Conservation (phyloP, 2,329 filamentous ascomycete species). For the Alternaria novae-zelandiae region DNA sequence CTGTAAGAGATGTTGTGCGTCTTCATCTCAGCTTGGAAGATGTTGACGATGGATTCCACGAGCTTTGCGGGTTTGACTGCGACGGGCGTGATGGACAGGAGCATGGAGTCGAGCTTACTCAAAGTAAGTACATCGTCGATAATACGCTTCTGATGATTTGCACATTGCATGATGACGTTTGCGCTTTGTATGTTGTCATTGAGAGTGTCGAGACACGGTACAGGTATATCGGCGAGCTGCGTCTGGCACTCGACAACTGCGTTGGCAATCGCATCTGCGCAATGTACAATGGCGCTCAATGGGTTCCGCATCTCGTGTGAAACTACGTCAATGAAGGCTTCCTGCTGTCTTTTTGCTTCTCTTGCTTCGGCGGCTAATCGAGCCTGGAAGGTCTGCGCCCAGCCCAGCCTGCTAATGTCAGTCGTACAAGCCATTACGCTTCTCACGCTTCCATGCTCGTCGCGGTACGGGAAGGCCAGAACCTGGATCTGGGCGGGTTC, state of each 20-base stretch:
- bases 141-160: conserved; percentile 56
- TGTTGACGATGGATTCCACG: conserved; percentile 44
- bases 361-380: conserved; percentile 46
- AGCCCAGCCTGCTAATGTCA: conserved; percentile 49
- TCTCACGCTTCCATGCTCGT: conserved; percentile 36
- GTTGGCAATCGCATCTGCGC: conserved; percentile 52
- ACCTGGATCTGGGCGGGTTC: conserved; percentile 42
- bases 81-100: conserved; percentile 53
- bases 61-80: conserved; percentile 47
- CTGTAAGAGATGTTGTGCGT: conserved; percentile 38
- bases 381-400: conserved; percentile 48
- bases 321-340: conserved; percentile 49
- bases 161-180: conserved; percentile 55
- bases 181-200: conserved; percentile 44
- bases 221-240: conserved; percentile 28
- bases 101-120: conserved; percentile 54
- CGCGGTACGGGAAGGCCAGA: conserved; percentile 44
- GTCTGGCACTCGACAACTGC: conserved; percentile 40
- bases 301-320: conserved; percentile 57
- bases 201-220: conserved; percentile 32
- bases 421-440: conserved; percentile 49
- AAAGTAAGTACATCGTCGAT: conserved; percentile 57
- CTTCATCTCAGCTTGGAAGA: conserved; percentile 49
- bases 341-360: conserved; percentile 49
- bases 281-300: conserved; percentile 53